Evolutionary conservation across 192 early-diverging fungal genomes (phyloP), one percentile per base, ranked within the genome.

Genomic region (Diversispora epigaea): DNA sequence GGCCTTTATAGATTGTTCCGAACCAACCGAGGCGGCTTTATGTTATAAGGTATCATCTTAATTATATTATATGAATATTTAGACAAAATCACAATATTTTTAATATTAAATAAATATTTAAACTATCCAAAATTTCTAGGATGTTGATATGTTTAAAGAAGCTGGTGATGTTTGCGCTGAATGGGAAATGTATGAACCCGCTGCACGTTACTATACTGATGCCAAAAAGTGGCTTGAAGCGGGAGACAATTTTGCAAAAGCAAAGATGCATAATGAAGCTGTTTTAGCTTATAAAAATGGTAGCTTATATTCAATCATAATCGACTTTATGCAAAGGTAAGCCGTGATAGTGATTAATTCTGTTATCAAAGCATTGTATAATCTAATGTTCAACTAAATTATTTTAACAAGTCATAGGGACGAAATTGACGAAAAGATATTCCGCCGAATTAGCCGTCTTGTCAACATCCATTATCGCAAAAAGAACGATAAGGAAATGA

Each of bases 321-420:
- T 71, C 15, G 32, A 56, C 41, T 71, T 71, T n/a, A 56, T 71
- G 25, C 54, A 56, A 41, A 71, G 14, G 54, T 71, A 57, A 71
- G 54, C 9, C 22, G 12, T 56, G 14, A 12, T 21, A 15, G 7
- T 19, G 3, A 44, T 9, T 41, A 12, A 21, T 25, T 41, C 0
- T 8, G 40, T 12, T 14, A 25, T 25, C n/a, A 32, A 32, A 25
- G 4, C 22, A 10, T 40, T 43, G 3, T 0, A 3, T 7, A 3
- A 63, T 5, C 32, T 17, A 60, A 32, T 4, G 15, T 39, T 1
- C 10, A 10, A 14, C 25, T 39, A 11, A 40, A 7, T 40, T 43
- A 41, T 41, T 17, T 3, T 14, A 49, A 55, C 39, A 52, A 69
- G 47, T 0, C 25, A 70, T 6, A 70, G 32, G 15, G 10, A 50